These are phyloP conservation scores for Penicillium sumatraense DNA, from an alignment of 2,329 filamentous ascomycete species.

Conservation along the genomic window DNA sequence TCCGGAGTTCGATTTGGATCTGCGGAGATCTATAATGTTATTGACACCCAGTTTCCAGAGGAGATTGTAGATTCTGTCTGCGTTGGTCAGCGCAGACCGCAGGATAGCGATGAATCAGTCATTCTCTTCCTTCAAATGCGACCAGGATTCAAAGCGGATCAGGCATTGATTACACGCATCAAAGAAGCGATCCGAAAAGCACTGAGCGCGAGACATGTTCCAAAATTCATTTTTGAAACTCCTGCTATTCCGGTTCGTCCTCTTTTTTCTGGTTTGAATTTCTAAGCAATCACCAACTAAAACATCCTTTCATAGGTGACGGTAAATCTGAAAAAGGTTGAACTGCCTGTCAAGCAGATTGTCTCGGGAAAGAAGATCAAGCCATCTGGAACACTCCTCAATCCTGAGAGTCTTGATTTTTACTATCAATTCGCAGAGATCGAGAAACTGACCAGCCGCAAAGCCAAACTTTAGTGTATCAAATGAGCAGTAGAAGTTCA, in stretches of 20 bases:
- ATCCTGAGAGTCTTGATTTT: conserved; percentile 74
- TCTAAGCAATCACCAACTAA: background rate
- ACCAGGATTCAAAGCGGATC: conserved; percentile 26
- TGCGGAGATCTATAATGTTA: conserved; percentile 77
- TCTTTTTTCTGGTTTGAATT: background rate
- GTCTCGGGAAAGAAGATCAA: conserved; percentile 75
- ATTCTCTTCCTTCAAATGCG: conserved; percentile 65
- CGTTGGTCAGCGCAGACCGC: conserved; percentile 72
- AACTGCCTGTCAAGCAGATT: conserved; percentile 82
- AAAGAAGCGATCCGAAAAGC: conserved; percentile 69
- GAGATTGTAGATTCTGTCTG: conserved; percentile 72
- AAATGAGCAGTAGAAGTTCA: too few species aligned
- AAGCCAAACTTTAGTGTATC: conserved; percentile 27
- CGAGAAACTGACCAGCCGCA: conserved; percentile 58
- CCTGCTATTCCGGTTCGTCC: conserved; percentile 68
- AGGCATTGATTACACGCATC: conserved; percentile 57
- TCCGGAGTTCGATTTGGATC: conserved; percentile 79
- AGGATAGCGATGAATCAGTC: conserved; percentile 62
- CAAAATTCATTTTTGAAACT: conserved; percentile 76
- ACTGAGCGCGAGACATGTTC: conserved; percentile 75
- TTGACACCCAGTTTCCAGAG: conserved; percentile 53
- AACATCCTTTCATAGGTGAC: conserved; percentile 65
- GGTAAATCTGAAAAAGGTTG: conserved; percentile 84
- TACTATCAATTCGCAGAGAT: conserved; percentile 80
- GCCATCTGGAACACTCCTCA: conserved; percentile 73